Base-by-base conservation (phyloP, 2,329 filamentous ascomycete species). In the Akanthomyces dipterigenus region DNA sequence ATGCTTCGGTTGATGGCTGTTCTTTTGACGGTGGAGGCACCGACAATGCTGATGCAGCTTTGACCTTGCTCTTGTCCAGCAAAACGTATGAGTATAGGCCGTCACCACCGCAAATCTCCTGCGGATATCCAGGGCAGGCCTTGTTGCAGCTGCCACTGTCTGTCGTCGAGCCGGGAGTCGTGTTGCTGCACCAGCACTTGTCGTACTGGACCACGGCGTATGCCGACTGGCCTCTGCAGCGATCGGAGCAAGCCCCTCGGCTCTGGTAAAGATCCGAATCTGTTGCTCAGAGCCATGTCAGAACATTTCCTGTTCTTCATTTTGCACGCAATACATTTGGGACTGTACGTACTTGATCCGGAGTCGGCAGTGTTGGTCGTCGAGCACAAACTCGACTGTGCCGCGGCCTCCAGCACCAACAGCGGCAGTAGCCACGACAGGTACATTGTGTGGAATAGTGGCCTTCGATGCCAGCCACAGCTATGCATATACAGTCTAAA, bases 111-210 rank as follows among this genome's bases (percentile, higher is more conserved):
- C 55, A 58, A 18, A 31, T 50, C 16, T 58, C 55, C 22, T 16
- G 7, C 11, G 55, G 55, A 24, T 58, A 58, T n/a, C 55, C 55
- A 2, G 55, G 55, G 11, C 55, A 58, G 8, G 55, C 45, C 9
- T 28, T 58, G 45, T 50, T 50, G 55, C 55, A 58, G 22, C 20
- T 36, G 34, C 45, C 22, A 16, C n/a, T 20, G 22, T 50, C 45
- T 6, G 45, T 50, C 36, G 55, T 58, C 34, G 55, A 58, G 43
- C 55, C 40, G 3, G 55, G 55, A 34, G 55, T 31, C 34, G 22
- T 31, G 45, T 58, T 31, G 45, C 43, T 58, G 55, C 55, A 58
- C 55, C 55, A 58, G 45, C 55, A 58, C 34, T 58, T 12, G 31
- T 58, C 18, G 26, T 40, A 12, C n/a, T 58, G 55, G 3, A 58